Conservation (phyloP, 441 rosid species). For the Euphorbia schlechtendalii region DNA sequence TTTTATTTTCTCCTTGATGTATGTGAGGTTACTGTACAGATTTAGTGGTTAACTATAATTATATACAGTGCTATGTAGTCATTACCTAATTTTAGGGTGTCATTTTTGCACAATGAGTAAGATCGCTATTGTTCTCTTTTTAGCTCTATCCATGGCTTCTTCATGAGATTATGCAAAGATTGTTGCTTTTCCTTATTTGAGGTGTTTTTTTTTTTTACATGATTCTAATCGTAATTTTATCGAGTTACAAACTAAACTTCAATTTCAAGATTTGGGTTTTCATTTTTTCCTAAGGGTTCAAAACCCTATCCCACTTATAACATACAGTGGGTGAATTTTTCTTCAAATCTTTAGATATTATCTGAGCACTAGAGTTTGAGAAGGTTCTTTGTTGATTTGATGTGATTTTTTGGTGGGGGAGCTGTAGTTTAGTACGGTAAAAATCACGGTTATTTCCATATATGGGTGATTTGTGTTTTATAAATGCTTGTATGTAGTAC, state of each 20-base stretch:
- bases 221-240: slow-evolving; percentile 10
- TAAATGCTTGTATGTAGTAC: slow-evolving; percentile 2
- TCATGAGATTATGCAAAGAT: slow-evolving; percentile 19
- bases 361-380: not conserved
- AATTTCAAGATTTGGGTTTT: not conserved
- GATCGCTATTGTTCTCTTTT: too few species aligned
- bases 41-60: slow-evolving; percentile 21
- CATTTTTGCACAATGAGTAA: too few species aligned
- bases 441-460: slow-evolving; percentile 3
- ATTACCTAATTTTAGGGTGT: too few species aligned
- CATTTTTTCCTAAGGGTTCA: not conserved
- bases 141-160: not conserved
- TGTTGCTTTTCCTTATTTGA: slow-evolving; percentile 13
- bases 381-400: not conserved
- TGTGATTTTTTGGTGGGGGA: not conserved
- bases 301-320: slow-evolving; percentile 21
- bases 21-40: slow-evolving; percentile 26
- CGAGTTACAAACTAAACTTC: too few species aligned
- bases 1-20: slow-evolving; percentile 9
- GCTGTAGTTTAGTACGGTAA: not conserved
- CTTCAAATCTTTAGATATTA: not conserved
- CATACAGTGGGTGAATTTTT: not conserved
- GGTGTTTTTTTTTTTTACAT: too few species aligned
- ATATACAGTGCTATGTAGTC: not conserved
- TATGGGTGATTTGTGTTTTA: not conserved